phyloP scores from a whole-genome alignment of 768 basidiomycete genomes.

The Ramaria rubella region DNA sequence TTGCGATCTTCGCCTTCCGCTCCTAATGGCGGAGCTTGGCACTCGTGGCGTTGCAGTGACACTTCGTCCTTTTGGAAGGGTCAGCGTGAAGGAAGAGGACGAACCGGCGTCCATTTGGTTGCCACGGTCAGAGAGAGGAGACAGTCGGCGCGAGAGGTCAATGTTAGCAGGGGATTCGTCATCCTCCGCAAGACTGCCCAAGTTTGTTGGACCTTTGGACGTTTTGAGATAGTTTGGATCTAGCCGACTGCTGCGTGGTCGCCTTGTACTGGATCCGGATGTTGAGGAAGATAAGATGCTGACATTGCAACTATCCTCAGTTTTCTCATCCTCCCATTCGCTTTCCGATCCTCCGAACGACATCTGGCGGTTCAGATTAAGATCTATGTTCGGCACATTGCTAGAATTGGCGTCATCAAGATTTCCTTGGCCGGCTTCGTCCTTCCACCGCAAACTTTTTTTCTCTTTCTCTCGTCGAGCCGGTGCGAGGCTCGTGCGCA shows the following conservation, averaged over 20 bases:
- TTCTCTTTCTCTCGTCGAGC: constrained; percentile 28
- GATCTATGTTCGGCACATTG: neutral
- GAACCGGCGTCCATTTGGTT: constrained; percentile 39
- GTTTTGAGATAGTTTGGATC: constrained; percentile 59
- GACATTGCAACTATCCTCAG: constrained; percentile 65
- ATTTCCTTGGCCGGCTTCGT: constrained; percentile 78
- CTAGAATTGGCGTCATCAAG: constrained; percentile 54
- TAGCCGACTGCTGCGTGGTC: constrained; percentile 59
- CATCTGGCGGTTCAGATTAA: neutral
- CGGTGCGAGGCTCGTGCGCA: constrained; percentile 50
- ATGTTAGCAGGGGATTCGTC: constrained; percentile 49
- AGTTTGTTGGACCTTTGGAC: constrained; percentile 38
- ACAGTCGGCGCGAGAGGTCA: constrained; percentile 25
- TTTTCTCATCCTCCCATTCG: constrained; percentile 88
- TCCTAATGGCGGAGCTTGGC: constrained; percentile 31
- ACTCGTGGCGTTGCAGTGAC: constrained; percentile 41
- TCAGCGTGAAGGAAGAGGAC: constrained; percentile 8
- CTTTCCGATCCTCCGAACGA: constrained; percentile 67
- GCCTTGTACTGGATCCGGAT: constrained; percentile 22
- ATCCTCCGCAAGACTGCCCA: constrained; percentile 65
- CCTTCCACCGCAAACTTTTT: constrained; percentile 83
- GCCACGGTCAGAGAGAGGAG: constrained; percentile 56
- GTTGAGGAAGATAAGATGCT: constrained; percentile 39
- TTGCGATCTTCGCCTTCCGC: constrained; percentile 57
- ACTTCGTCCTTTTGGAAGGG: constrained; percentile 36